Conservation (phyloP, 2,329 filamentous ascomycete species). For the Diaporthe sp. region DNA sequence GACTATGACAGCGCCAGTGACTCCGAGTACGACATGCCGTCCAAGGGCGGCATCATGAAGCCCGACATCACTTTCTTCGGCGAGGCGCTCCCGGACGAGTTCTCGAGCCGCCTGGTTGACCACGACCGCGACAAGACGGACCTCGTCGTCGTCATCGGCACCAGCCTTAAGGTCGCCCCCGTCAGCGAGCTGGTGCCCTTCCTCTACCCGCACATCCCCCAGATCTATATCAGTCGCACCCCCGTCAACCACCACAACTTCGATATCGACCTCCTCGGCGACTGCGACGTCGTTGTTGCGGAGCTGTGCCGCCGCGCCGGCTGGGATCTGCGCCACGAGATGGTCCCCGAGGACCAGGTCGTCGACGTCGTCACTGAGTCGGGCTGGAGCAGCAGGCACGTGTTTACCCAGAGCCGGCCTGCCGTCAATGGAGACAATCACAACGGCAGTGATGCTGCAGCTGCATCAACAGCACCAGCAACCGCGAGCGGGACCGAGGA, state of each 20-base stretch:
- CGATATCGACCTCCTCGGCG: slow-evolving; percentile 94
- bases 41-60: slow-evolving; percentile 86
- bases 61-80: slow-evolving; percentile 99
- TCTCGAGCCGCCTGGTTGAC: slow-evolving; percentile 83
- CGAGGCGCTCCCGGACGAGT: slow-evolving; percentile 86
- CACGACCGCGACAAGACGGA: slow-evolving; percentile 86
- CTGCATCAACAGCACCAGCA: neutral
- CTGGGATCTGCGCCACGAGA: slow-evolving; percentile 85
- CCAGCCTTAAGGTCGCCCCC: slow-evolving; percentile 93
- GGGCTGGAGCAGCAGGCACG: slow-evolving; percentile 58
- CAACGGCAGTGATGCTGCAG: neutral
- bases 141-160: slow-evolving; percentile 95
- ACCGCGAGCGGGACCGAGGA: neutral
- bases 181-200: slow-evolving; percentile 92
- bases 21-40: slow-evolving; percentile 68
- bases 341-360: slow-evolving; percentile 78
- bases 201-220: slow-evolving; percentile 82
- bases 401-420: slow-evolving; percentile 49
- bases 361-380: slow-evolving; percentile 67
- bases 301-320: slow-evolving; percentile 86
- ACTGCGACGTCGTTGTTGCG: slow-evolving; percentile 90
- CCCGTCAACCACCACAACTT: slow-evolving; percentile 92
- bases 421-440: neutral
- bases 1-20: slow-evolving; percentile 59
- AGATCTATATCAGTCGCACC: slow-evolving; percentile 90